Evolutionary conservation across 805 yeast species (phyloP).

Genomic region (Yarrowia keelungensis): DNA sequence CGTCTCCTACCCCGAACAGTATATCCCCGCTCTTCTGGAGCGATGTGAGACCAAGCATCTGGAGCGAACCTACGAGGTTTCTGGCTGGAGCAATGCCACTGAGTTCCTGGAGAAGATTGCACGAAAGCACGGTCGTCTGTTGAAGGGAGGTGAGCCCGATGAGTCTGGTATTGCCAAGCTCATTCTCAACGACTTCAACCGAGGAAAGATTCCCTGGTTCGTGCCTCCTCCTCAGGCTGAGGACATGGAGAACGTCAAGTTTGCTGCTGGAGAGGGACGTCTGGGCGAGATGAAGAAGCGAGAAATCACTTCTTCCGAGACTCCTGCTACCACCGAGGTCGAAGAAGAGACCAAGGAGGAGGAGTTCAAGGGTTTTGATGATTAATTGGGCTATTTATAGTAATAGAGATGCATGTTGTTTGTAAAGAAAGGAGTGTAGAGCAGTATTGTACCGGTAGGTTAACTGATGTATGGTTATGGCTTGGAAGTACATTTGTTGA

Average conservation of each 20-base stretch:
- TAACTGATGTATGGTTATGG: too few relatives aligned
- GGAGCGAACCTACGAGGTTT: conserved; percentile 93
- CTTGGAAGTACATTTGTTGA: too few relatives aligned
- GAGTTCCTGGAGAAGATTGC: conserved; percentile 92
- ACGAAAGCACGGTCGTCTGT: conserved; percentile 86
- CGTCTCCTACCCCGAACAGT: conserved; percentile 93
- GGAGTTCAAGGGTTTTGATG: conserved; percentile 43
- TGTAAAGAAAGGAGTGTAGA: neutral
- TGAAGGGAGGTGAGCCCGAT: conserved; percentile 98
- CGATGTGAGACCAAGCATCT: conserved; percentile 89
- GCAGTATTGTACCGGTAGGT: neutral
- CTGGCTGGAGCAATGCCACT: conserved; percentile 79
- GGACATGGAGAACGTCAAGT: conserved; percentile 58
- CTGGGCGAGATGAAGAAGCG: conserved; percentile 43
- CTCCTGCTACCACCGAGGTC: conserved; percentile 11
- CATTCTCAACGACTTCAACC: conserved; percentile 89
- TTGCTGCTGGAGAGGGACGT: conserved; percentile 43
- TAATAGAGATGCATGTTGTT: conserved; percentile 34
- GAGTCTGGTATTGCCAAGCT: conserved; percentile 91
- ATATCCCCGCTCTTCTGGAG: conserved; percentile 81
- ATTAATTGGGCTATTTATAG: conserved; percentile 37
- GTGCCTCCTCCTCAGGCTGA: conserved; percentile 86
- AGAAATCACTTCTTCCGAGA: neutral
- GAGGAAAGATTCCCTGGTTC: conserved; percentile 99
- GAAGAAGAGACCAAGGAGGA: conserved; percentile 26